These are phyloP conservation scores for Diaporthe humulicola DNA, from an alignment of 2,329 filamentous ascomycete species.

Conservation along the genomic window DNA sequence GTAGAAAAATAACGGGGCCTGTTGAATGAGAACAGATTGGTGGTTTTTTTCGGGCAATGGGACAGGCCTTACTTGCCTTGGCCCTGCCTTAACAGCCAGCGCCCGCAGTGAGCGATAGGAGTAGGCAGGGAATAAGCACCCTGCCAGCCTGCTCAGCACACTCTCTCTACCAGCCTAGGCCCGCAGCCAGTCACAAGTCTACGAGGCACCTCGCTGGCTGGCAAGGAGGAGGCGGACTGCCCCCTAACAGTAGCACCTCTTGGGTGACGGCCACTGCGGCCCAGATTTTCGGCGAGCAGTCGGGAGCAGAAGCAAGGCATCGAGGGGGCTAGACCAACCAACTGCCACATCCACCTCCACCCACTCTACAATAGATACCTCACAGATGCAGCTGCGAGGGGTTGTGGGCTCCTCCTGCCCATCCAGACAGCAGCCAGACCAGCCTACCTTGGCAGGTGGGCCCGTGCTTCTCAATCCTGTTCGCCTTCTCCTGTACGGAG, in stretches of 20 bases:
- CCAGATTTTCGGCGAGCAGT: conserved; percentile 26
- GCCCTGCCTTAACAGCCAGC: conserved; percentile 21
- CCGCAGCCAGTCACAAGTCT: too few species aligned
- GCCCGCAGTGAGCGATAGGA: conserved; percentile 18
- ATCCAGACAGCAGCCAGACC: background rate
- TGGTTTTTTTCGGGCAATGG: conserved; percentile 29
- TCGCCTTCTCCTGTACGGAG: conserved; percentile 18
- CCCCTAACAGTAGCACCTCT: background rate
- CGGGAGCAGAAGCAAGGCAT: conserved; percentile 23
- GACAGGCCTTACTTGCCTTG: conserved; percentile 23
- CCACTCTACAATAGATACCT: background rate
- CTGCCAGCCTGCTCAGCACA: background rate
- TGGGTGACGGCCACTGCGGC: background rate
- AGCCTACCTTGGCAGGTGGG: conserved; percentile 23
- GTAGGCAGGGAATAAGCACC: conserved; percentile 8
- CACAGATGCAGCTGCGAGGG: conserved; percentile 24
- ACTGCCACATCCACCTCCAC: conserved; percentile 10
- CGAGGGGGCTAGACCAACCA: conserved; percentile 26
- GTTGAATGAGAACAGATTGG: conserved; percentile 40
- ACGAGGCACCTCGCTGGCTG: background rate
- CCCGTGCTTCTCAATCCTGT: conserved; percentile 21
- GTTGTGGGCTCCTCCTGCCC: conserved; percentile 12
- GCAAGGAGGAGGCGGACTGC: conserved; percentile 7
- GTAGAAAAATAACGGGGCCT: conserved; percentile 41
- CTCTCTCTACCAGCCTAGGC: background rate